Base-by-base conservation (phyloP, 225 moss, liverwort and hornwort genomes). In the Pseudoscleropodium purum region DNA sequence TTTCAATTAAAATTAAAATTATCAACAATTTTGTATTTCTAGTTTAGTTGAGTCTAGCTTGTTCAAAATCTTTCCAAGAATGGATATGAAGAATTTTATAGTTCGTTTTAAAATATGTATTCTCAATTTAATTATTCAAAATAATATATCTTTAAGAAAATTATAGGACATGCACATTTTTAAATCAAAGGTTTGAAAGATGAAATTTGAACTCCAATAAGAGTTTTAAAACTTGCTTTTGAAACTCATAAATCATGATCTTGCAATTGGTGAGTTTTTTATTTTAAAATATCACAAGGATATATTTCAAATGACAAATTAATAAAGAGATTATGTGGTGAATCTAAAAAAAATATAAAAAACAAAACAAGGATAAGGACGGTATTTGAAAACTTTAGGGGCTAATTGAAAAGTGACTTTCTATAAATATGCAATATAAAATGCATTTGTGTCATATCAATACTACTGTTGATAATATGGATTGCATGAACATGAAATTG, bases 21-120 rank as follows among this genome's bases (percentile, higher is more conserved):
- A 13, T 25, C 13, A 70, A 41, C 0, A 18, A 37, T 21, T 43
- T 27, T 12, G 5, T 41, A 3, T 3, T 9, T 73, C 0, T 26
- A 70, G 1, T 9, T 41, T 27, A 41, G 15, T 9, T 27, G 4
- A 43, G 43, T 7, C 16, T 16, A 11, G 0, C 18, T 47, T 31
- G 9, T 33, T 47, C 31, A 31, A 18, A 7, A 19, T 12, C 31
- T 49, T 75, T 49, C 20, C 2, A 75, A 75, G 0, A 20, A 33
- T 49, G 7, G 4, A 33, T 75, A 33, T 31, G 20, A 49, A 31
- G 47, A 30, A 31, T 18, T 31, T 29, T 6, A 27, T 11, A 18
- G 10, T 15, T 5, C 3, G 31, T 18, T 75, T 47, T 47, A 31
- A 8, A 23, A 18, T 41, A 25, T 24, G 1, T 15, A 26, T 41